phyloP scores from a whole-genome alignment of 1,139 yeast genomes.

The Entelexis sorbosivorans region DNA sequence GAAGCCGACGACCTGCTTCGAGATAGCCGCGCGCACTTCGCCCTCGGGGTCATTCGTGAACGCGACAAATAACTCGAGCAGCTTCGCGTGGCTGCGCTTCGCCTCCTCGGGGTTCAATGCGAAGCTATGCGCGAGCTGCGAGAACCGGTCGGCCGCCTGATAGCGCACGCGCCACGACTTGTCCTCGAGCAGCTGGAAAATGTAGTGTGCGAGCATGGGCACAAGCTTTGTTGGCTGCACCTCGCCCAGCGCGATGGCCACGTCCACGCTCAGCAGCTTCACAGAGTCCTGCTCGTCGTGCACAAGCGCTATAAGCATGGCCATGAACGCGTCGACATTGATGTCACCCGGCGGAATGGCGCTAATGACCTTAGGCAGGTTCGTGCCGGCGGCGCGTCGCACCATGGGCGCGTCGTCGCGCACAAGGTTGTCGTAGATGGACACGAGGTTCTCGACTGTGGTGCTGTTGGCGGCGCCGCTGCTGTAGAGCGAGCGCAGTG shows the following conservation, averaged over 20 bases:
- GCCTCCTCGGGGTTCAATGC: conserved; percentile 36
- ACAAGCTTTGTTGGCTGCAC: conserved; percentile 22
- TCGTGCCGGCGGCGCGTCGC: conserved; percentile 82
- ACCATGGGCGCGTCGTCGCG: conserved; percentile 98
- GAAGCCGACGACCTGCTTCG: conserved; percentile 82
- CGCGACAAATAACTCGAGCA: conserved; percentile 59
- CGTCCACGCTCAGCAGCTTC: conserved; percentile 78
- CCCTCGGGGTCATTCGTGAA: conserved; percentile 90
- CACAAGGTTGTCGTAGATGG: conserved; percentile 57
- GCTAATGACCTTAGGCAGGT: conserved; percentile 62
- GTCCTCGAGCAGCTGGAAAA: conserved; percentile 65
- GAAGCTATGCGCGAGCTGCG: conserved; percentile 50
- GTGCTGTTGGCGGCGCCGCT: background rate
- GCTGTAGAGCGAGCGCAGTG: conserved; percentile 5
- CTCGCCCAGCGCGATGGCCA: conserved; percentile 47
- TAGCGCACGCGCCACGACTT: conserved; percentile 98
- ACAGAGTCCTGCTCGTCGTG: conserved; percentile 93
- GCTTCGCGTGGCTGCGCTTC: conserved; percentile 43
- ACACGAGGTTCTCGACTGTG: conserved; percentile 40
- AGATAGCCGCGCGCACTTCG: conserved; percentile 89
- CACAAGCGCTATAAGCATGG: conserved; percentile 69
- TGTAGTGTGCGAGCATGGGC: conserved; percentile 29
- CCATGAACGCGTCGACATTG: conserved; percentile 30
- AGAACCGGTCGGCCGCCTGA: conserved; percentile 90
- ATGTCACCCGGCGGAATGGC: conserved; percentile 32